Conservation (phyloP, 768 basidiomycete species). For the Collybia sordida region DNA sequence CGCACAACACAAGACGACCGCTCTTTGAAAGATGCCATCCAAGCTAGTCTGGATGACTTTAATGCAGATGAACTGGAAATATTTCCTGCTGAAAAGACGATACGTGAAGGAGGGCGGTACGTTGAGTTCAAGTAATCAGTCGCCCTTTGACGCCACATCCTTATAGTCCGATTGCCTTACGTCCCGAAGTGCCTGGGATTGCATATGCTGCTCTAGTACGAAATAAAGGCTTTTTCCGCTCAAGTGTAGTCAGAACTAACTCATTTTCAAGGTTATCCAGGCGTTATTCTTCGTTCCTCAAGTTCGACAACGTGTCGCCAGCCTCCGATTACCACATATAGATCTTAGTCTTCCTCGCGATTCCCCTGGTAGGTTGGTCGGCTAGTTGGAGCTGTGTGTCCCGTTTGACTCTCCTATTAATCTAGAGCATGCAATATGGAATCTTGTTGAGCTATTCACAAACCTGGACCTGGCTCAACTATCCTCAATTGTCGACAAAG, state of each 20-base stretch:
- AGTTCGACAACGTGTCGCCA: constrained; percentile 47
- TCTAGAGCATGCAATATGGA: constrained; percentile 51
- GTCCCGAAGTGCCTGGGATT: constrained; percentile 49
- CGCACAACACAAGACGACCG: constrained; percentile 55
- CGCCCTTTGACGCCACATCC: background rate
- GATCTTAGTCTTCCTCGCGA: constrained; percentile 18
- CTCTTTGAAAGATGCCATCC: constrained; percentile 66
- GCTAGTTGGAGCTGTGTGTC: background rate
- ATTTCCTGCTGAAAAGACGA: constrained; percentile 48
- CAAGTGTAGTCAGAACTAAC: background rate
- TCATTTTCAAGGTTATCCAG: constrained; percentile 42
- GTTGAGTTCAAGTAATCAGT: constrained; percentile 14
- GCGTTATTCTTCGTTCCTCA: constrained; percentile 72
- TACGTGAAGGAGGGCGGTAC: constrained; percentile 60
- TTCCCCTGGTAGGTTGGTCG: constrained; percentile 25
- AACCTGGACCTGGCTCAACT: constrained; percentile 69
- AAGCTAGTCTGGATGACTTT: constrained; percentile 64
- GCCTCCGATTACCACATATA: constrained; percentile 27
- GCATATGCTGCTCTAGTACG: constrained; percentile 62
- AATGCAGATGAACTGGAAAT: constrained; percentile 50
- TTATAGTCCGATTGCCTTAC: constrained; percentile 68
- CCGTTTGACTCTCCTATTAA: constrained; percentile 1
- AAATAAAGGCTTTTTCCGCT: background rate
- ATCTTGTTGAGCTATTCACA: constrained; percentile 63
- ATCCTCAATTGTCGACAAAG: constrained; percentile 53